These are phyloP conservation scores for Colletotrichum falcatum DNA, from an alignment of 2,329 filamentous ascomycete species.

Conservation along the genomic window DNA sequence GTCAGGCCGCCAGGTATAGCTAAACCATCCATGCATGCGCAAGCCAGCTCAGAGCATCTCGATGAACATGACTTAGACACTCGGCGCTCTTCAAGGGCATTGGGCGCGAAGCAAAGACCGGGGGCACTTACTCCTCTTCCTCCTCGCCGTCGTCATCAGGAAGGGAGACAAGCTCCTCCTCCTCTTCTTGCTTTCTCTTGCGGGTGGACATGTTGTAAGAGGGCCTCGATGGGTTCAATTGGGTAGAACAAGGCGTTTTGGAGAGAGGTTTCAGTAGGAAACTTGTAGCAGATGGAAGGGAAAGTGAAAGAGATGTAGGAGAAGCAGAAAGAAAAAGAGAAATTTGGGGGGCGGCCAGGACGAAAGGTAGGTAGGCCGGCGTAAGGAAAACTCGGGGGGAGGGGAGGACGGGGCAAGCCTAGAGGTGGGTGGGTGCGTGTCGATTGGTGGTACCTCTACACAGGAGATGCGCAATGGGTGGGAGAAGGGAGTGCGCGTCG, in stretches of 20 bases:
- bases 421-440: conserved; percentile 39
- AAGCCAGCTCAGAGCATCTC: background rate
- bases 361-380: conserved; percentile 37
- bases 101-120: background rate
- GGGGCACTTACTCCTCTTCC: conserved; percentile 63
- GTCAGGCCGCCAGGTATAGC: background rate
- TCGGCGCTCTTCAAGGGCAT: too few species aligned
- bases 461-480: conserved; percentile 23
- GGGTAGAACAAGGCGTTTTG: conserved; percentile 25
- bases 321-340: conserved; percentile 34
- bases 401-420: conserved; percentile 34
- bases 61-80: background rate
- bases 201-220: conserved; percentile 58
- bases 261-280: conserved; percentile 6
- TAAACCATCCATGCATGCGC: background rate
- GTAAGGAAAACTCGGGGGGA: conserved; percentile 37
- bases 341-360: conserved; percentile 38
- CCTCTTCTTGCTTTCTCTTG: conserved; percentile 67
- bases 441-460: conserved; percentile 27
- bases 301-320: conserved; percentile 24
- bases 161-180: conserved; percentile 67
- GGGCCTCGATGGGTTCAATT: conserved; percentile 45
- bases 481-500: conserved; percentile 31
- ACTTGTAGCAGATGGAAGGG: conserved; percentile 22
- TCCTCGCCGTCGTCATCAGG: conserved; percentile 64